Conservation (phyloP, 345 rosid species). For the Salix udensis region DNA sequence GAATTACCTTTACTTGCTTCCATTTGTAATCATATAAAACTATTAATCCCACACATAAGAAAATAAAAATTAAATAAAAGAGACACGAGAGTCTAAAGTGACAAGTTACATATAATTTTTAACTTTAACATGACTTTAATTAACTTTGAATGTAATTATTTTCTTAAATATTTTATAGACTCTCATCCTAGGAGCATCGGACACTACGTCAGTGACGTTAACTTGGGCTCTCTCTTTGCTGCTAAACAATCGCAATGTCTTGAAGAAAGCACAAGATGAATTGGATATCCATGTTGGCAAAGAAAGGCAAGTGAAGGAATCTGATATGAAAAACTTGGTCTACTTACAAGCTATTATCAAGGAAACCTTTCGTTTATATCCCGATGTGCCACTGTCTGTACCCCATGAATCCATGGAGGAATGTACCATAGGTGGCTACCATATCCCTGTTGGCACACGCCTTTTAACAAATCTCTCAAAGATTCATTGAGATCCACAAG, state of each 20-base stretch:
- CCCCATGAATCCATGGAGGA: slow-evolving; percentile 10
- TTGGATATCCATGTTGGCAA: slow-evolving; percentile 16
- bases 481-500: slow-evolving; percentile 9
- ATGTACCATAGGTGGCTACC: slow-evolving; percentile 8
- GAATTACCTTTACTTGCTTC: too few species aligned
- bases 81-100: too few species aligned
- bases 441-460: slow-evolving; percentile 12
- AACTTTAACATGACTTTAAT: too few species aligned
- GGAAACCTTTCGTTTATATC: slow-evolving; percentile 26
- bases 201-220: slow-evolving; percentile 13
- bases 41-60: too few species aligned
- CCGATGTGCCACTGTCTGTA: neutral
- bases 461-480: slow-evolving; percentile 8
- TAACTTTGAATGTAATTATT: too few species aligned
- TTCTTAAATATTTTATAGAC: neutral
- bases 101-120: too few species aligned
- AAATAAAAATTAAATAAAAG: too few species aligned
- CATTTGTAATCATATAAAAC: too few species aligned
- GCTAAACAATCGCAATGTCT: slow-evolving; percentile 4
- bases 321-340: slow-evolving; percentile 18
- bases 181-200: slow-evolving; percentile 19
- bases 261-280: slow-evolving; percentile 22
- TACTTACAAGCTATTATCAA: slow-evolving; percentile 30
- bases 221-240: slow-evolving; percentile 27
- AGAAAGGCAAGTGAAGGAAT: slow-evolving; percentile 19